Percentiles rank a stretch among this genome's conserved stretches.
Conservation (phyloP, 805 yeast species). For the Wickerhamomyces canadensis region DNA sequence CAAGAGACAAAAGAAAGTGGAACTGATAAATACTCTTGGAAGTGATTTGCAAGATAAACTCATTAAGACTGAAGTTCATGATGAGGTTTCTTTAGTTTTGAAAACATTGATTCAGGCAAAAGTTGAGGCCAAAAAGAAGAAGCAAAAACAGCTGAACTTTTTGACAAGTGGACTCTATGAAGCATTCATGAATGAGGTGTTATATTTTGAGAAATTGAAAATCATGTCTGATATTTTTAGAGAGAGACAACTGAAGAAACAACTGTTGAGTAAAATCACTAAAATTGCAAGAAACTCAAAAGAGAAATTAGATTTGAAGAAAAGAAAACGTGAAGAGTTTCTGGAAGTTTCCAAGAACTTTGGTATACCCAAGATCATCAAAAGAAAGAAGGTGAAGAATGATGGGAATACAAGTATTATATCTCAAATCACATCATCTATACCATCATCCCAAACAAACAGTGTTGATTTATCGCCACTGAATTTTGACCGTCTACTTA, state of each 20-base stretch:
- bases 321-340: conserved; percentile 36
- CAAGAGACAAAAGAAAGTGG: conserved; percentile 8
- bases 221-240: conserved; percentile 40
- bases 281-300: conserved; percentile 22
- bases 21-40: conserved; percentile 10
- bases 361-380: conserved; percentile 26
- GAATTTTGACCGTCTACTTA: conserved; percentile 18
- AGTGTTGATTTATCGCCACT: conserved; percentile 19
- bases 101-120: conserved; percentile 11
- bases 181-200: conserved; percentile 58
- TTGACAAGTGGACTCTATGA: conserved; percentile 47
- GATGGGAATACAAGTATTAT: background rate
- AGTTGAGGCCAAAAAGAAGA: conserved; percentile 9
- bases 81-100: conserved; percentile 6
- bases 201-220: conserved; percentile 38
- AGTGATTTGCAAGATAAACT: conserved; percentile 9
- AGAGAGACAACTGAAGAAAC: conserved; percentile 26
- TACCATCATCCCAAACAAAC: conserved; percentile 5
- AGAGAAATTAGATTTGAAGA: conserved; percentile 25
- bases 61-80: conserved; percentile 18
- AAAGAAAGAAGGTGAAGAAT: conserved; percentile 17
- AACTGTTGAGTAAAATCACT: conserved; percentile 28
- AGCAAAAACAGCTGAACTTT: conserved; percentile 28
- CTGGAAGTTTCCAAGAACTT: conserved; percentile 28
- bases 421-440: too few relatives aligned